Evolutionary conservation across 768 basidiomycete species (phyloP).

Genomic region (Guyanaporus albipodus): DNA sequence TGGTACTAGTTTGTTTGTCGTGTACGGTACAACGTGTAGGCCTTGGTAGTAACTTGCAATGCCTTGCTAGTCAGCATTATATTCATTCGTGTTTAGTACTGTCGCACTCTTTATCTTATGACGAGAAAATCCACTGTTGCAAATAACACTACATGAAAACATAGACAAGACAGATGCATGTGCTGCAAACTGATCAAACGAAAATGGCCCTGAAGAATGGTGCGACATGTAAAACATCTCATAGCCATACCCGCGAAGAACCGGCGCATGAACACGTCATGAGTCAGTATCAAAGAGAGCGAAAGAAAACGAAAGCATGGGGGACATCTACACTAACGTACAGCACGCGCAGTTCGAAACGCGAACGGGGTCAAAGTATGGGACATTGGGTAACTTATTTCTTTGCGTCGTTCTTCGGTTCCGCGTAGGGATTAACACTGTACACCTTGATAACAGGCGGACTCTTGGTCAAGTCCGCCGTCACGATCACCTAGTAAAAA

Average conservation of each 20-base stretch:
- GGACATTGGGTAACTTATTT: conserved; percentile 30
- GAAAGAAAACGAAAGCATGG: conserved; percentile 30
- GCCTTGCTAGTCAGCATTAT: no score
- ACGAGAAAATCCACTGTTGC: conserved; percentile 12
- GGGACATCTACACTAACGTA: conserved; percentile 28
- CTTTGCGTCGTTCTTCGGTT: conserved; percentile 36
- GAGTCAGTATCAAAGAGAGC: conserved; percentile 30
- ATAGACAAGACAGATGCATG: conserved; percentile 19
- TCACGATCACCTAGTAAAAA: conserved; percentile 75
- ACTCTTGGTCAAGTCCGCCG: conserved; percentile 92
- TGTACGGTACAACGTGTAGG: neutral
- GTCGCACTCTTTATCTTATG: no score
- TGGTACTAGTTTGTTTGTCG: no score
- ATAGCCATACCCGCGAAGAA: conserved; percentile 29
- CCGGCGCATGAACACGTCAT: conserved; percentile 27
- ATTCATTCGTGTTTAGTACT: no score
- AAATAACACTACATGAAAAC: conserved; percentile 22
- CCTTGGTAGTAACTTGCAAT: neutral
- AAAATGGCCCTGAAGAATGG: conserved; percentile 16
- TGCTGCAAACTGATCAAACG: conserved; percentile 10
- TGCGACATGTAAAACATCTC: conserved; percentile 23
- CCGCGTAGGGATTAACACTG: conserved; percentile 89
- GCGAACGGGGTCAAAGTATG: conserved; percentile 4
- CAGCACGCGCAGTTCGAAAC: conserved; percentile 18
- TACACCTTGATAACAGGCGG: conserved; percentile 97